Conservation (phyloP, 2,329 filamentous ascomycete species). For the Clonostachys rhizophaga region DNA sequence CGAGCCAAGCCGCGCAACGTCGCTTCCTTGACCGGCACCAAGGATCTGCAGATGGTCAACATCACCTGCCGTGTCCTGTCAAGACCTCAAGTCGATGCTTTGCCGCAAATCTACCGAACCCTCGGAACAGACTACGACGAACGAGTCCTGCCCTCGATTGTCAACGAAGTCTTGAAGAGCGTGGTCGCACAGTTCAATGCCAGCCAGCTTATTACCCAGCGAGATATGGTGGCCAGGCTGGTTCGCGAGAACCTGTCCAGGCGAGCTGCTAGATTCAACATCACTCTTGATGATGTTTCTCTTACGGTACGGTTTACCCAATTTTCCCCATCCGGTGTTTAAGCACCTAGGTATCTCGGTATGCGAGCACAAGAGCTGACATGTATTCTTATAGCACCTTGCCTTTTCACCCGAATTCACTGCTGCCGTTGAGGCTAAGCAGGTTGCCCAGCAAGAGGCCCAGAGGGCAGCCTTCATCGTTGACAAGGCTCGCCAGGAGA, state of each 20-base stretch:
- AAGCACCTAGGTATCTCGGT: neutral
- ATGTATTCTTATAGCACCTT: slow-evolving; percentile 48
- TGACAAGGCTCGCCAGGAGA: slow-evolving; percentile 98
- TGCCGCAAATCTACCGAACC: slow-evolving; percentile 96
- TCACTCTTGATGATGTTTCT: slow-evolving; percentile 94
- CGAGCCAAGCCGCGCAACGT: slow-evolving; percentile 97
- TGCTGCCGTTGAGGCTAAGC: slow-evolving; percentile 68
- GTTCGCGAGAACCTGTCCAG: slow-evolving; percentile 90
- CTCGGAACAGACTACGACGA: slow-evolving; percentile 96
- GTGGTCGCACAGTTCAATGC: slow-evolving; percentile 99
- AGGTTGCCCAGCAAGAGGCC: slow-evolving; percentile 84
- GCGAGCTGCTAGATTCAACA: slow-evolving; percentile 94
- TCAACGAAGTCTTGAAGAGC: slow-evolving; percentile 98
- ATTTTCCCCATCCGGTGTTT: neutral
- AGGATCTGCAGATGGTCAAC: slow-evolving; percentile 99
- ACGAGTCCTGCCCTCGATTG: slow-evolving; percentile 92
- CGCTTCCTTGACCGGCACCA: slow-evolving; percentile 93
- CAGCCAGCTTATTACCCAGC: slow-evolving; percentile 95
- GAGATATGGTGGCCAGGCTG: slow-evolving; percentile 89
- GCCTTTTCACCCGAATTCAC: slow-evolving; percentile 73
- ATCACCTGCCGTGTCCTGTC: slow-evolving; percentile 99
- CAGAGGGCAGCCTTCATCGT: slow-evolving; percentile 96
- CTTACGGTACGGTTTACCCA: slow-evolving; percentile 64
- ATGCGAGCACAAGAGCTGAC: neutral
- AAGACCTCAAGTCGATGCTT: slow-evolving; percentile 76